Percentiles rank a stretch among this genome's conserved stretches.
These are phyloP conservation scores for Orychophragmus violaceus DNA, from an alignment of 345 rosid species.

Conservation along the genomic window DNA sequence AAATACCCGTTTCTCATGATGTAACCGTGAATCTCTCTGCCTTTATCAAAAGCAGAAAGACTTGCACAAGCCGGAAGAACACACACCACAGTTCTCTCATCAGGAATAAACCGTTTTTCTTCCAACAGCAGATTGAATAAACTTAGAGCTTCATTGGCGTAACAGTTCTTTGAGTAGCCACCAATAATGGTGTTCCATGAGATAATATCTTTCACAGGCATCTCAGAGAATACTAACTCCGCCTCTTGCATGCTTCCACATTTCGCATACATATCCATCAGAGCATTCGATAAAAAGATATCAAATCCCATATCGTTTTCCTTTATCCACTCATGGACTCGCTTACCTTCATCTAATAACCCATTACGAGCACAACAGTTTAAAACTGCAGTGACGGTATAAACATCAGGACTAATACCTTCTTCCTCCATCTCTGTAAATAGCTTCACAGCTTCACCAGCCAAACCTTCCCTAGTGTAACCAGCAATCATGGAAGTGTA, in stretches of 20 bases:
- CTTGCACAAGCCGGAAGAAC: conserved; percentile 75
- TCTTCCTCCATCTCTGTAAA: conserved; percentile 46
- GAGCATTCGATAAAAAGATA: conserved; percentile 50
- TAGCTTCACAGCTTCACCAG: conserved; percentile 44
- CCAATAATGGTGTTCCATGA: conserved; percentile 77
- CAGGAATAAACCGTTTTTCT: conserved; percentile 36
- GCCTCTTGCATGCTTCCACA: conserved; percentile 72
- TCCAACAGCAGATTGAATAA: conserved; percentile 40
- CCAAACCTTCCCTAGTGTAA: conserved; percentile 50
- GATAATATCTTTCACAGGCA: conserved; percentile 49
- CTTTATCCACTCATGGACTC: conserved; percentile 46
- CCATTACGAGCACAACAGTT: conserved; percentile 61
- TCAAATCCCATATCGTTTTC: conserved; percentile 40
- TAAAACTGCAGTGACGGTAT: conserved; percentile 50
- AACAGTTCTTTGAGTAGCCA: conserved; percentile 56
- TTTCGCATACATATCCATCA: conserved; percentile 76
- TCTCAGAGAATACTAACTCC: conserved; percentile 37
- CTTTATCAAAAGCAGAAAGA: conserved; percentile 60
- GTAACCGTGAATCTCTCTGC: conserved; percentile 58
- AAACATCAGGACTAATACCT: conserved; percentile 49
- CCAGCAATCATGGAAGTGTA: conserved; percentile 77
- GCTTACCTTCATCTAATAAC: conserved; percentile 48
- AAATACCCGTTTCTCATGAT: conserved; percentile 43
- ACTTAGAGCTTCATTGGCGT: conserved; percentile 52
- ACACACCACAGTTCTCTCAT: conserved; percentile 53